Evolutionary conservation across 2,329 filamentous ascomycete genomes (phyloP).

Genomic region (Coniella vitis): DNA sequence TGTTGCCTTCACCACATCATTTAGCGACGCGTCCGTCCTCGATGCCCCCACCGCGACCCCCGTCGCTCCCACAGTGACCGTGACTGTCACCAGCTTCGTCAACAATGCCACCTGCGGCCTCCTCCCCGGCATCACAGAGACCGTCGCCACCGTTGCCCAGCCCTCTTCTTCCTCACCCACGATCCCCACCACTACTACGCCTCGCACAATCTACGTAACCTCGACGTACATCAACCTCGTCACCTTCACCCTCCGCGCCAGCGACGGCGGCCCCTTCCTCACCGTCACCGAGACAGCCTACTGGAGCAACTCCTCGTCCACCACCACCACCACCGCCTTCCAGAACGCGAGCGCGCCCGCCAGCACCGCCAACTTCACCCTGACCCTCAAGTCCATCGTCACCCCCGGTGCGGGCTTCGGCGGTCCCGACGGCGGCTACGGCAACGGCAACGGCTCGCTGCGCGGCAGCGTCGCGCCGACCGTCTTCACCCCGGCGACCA

Average conservation of each 20-base stretch:
- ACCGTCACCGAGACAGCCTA: slow-evolving; percentile 2
- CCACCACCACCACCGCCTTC: not conserved
- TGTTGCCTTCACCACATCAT: not conserved
- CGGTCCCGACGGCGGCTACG: no score
- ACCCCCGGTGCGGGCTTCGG: slow-evolving; percentile 23
- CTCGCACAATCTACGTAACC: slow-evolving; percentile 2
- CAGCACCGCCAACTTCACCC: slow-evolving; percentile 3
- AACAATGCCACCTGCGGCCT: not conserved
- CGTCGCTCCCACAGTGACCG: slow-evolving; percentile 7
- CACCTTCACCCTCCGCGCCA: not conserved
- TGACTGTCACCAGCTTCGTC: not conserved
- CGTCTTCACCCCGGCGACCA: slow-evolving; percentile 23
- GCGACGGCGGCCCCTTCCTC: not conserved
- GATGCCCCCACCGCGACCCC: slow-evolving; percentile 4
- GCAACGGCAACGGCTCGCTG: slow-evolving; percentile 15
- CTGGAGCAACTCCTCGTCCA: not conserved
- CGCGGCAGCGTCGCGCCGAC: slow-evolving; percentile 14
- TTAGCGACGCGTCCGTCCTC: slow-evolving; percentile 2
- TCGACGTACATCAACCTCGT: not conserved
- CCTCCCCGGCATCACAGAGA: not conserved
- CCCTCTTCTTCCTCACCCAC: no score
- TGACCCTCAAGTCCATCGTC: slow-evolving; percentile 27
- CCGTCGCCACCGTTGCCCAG: not conserved
- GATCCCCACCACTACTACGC: not conserved
- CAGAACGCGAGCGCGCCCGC: not conserved